These are phyloP conservation scores for Raphidocelis subcapitata DNA, from an alignment of 139 green algal species.

Conservation along the genomic window DNA sequence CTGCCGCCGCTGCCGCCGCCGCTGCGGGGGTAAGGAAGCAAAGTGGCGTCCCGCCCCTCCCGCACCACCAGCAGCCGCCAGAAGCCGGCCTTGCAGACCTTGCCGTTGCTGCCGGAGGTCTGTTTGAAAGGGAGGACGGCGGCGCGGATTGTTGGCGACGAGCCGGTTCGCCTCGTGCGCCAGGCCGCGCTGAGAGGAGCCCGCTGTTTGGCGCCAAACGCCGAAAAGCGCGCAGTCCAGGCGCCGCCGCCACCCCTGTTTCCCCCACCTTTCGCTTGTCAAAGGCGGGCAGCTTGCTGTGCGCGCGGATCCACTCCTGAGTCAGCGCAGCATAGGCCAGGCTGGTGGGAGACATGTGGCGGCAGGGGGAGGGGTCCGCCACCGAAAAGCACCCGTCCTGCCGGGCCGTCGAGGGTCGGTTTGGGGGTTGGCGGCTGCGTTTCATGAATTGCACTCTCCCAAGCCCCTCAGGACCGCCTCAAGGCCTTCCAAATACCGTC, in stretches of 20 bases:
- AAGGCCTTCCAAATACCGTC: too few relatives aligned
- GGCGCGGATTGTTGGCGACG: background rate
- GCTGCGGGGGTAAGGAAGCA: conserved; percentile 38
- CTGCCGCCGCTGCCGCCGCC: conserved; percentile 4
- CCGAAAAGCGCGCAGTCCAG: too few relatives aligned
- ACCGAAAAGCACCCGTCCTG: conserved; percentile 40
- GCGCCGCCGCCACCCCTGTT: too few relatives aligned
- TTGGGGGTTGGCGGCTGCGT: too few relatives aligned
- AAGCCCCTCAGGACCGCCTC: too few relatives aligned
- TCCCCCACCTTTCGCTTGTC: conserved; percentile 33
- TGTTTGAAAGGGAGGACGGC: background rate
- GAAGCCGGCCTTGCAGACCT: conserved; percentile 32
- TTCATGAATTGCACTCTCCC: too few relatives aligned
- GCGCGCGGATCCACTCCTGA: conserved; percentile 20
- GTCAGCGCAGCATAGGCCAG: conserved; percentile 29
- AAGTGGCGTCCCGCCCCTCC: conserved; percentile 31
- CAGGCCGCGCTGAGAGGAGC: too few relatives aligned
- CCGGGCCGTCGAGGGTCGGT: too few relatives aligned
- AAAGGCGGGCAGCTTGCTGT: conserved; percentile 31
- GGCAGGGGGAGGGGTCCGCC: conserved; percentile 14
- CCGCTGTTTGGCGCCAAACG: too few relatives aligned
- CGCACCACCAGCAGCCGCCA: conserved; percentile 47
- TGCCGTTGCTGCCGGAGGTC: conserved; percentile 1
- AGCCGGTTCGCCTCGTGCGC: conserved; percentile 3
- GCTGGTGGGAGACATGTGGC: conserved; percentile 32